Evolutionary conservation across 768 basidiomycete genomes (phyloP), one percentile per base, ranked within the genome.

Genomic region (Pholiota microspora): DNA sequence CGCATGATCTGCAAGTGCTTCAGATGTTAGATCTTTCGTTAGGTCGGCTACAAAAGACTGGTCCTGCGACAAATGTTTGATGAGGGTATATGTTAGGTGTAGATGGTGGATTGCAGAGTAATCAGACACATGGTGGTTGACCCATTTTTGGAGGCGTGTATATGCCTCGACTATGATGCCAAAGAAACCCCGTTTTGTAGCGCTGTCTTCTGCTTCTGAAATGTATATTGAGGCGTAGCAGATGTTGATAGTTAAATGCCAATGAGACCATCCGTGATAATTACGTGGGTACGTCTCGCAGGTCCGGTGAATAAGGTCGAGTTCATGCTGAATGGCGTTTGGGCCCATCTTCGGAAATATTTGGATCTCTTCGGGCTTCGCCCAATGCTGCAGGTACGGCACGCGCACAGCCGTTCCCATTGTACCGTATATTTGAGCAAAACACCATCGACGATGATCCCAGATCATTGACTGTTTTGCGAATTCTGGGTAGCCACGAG

Each of bases 261-360:
- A 82, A 60, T 89, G 84, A 1, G 73, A 64, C 88, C 88, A 89
- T 3, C 85, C 86, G 66, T 85, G 81, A 63, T 89, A 90, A 62
- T 89, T 90, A 12, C 88, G 81, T 7, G 84, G 83, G 62, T 89
- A 86, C 4, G 74, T 67, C 59, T 82, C 80, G 67, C 83, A 84
- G 27, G 85, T 81, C 31, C 67, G 66, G 34, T 74, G 67, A 12
- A 77, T 69, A 45, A 83, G 60, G 5, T 62, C 62, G 35, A 88
- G 71, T 64, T 90, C 88, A n/a, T 64, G 55, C 38, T 64, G 65
- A 40, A 84, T 62, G 28, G 60, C 61, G 0, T 66, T 62, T 18
- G 70, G 64, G 21, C 75, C 62, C 42, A 85, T 60, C 47, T 66
- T 64, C 47, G 72, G 72, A 59, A 69, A 62, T 31, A 54, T 47